Evolutionary conservation across 345 rosid species (phyloP).

Genomic region (Chamaenerion angustifolium): DNA sequence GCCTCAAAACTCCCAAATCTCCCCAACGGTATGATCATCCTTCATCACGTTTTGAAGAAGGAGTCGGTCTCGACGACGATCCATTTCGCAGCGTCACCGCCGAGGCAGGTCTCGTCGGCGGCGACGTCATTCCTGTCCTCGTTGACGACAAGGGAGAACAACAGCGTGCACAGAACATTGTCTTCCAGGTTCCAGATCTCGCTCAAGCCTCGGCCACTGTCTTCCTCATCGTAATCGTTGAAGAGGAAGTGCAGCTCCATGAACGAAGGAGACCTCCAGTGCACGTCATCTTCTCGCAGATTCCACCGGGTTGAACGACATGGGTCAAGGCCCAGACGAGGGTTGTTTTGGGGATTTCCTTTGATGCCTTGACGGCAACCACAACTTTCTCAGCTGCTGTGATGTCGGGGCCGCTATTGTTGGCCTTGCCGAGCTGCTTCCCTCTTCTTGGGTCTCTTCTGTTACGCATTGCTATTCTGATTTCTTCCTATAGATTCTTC

Average conservation of each 20-base stretch:
- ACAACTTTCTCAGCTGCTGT: slow-evolving; percentile 64
- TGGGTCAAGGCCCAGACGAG: slow-evolving; percentile 98
- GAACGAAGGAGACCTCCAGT: no score
- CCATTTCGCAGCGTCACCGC: no score
- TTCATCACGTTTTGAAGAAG: no score
- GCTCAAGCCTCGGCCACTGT: slow-evolving; percentile 41
- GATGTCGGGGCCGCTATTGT: slow-evolving; percentile 31
- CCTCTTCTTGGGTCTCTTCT: slow-evolving; percentile 16
- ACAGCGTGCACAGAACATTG: slow-evolving; percentile 27
- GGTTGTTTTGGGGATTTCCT: slow-evolving; percentile 85
- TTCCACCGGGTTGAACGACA: slow-evolving; percentile 89
- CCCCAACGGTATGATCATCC: no score
- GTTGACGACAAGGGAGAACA: slow-evolving; percentile 71
- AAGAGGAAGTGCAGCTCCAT: slow-evolving; percentile 70
- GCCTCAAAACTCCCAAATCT: no score
- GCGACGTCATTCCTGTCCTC: no score
- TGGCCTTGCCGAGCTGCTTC: slow-evolving; percentile 22
- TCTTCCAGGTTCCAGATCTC: slow-evolving; percentile 54
- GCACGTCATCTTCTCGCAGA: slow-evolving; percentile 48
- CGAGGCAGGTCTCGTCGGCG: no score
- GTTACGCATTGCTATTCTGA: neutral
- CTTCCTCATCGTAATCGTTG: slow-evolving; percentile 24
- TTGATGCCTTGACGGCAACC: slow-evolving; percentile 93
- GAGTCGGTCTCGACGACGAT: slow-evolving; percentile 39
- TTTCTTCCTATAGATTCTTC: no score